Conservation (phyloP, 305 asterid species). For the Ajuga reptans region DNA sequence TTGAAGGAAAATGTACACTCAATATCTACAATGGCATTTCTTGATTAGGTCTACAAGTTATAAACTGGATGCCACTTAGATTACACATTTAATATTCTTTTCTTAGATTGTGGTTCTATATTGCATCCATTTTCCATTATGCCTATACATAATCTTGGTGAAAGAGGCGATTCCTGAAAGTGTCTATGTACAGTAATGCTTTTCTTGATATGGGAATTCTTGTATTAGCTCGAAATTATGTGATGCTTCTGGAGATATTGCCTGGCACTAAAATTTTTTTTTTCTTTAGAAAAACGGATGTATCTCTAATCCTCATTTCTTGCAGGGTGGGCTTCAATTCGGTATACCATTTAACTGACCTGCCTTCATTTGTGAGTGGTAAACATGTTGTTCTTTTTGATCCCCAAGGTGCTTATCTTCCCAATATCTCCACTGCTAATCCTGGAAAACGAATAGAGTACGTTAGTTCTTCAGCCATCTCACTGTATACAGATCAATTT, state of each 20-base stretch:
- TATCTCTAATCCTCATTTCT: slow-evolving; percentile 30
- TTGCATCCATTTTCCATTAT: neutral
- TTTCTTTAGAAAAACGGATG: slow-evolving; percentile 19
- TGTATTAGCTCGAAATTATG: neutral
- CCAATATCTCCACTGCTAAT: slow-evolving; percentile 72
- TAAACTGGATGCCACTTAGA: neutral
- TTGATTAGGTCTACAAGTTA: neutral
- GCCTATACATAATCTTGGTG: slow-evolving; percentile 13
- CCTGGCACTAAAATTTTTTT: slow-evolving; percentile 5
- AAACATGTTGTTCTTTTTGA: slow-evolving; percentile 89
- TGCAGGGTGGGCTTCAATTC: slow-evolving; percentile 99
- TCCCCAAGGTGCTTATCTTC: slow-evolving; percentile 93
- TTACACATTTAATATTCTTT: slow-evolving; percentile 13
- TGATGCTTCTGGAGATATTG: slow-evolving; percentile 17
- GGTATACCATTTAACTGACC: slow-evolving; percentile 91
- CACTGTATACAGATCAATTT: slow-evolving; percentile 76
- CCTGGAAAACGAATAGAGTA: slow-evolving; percentile 95
- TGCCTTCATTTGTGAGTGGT: slow-evolving; percentile 95
- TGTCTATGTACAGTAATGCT: slow-evolving; percentile 2
- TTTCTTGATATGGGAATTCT: slow-evolving; percentile 4
- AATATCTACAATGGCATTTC: neutral
- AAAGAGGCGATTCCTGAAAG: slow-evolving; percentile 7
- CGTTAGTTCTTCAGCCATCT: slow-evolving; percentile 80
- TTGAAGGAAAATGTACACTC: slow-evolving; percentile 2
- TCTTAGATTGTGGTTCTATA: slow-evolving; percentile 1